phyloP scores from a whole-genome alignment of 192 early-diverging fungal species.

The Funneliformis geosporum region DNA sequence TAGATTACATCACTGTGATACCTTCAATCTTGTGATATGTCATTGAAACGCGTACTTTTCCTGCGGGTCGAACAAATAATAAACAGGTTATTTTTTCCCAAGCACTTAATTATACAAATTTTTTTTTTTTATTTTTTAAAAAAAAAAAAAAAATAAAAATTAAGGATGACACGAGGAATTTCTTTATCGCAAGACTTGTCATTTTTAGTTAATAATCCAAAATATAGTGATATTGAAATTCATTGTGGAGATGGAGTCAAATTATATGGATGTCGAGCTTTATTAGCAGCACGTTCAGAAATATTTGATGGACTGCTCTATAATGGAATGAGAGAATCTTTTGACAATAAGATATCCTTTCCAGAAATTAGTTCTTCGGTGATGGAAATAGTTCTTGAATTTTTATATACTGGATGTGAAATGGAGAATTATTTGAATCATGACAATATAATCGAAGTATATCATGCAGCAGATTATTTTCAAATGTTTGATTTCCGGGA shows the following conservation, averaged over 20 bases:
- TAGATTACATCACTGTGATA: too few relatives aligned
- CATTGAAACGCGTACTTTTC: too few relatives aligned
- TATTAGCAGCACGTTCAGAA: constrained; percentile 11
- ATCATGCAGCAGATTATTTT: constrained; percentile 12
- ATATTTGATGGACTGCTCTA: constrained; percentile 13
- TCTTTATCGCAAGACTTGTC: background rate
- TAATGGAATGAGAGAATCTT: constrained; percentile 25
- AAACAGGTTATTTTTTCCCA: too few relatives aligned
- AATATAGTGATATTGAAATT: background rate
- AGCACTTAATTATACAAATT: too few relatives aligned
- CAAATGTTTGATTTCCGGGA: background rate
- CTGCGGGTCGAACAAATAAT: too few relatives aligned
- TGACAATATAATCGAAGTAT: background rate
- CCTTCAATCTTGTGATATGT: too few relatives aligned
- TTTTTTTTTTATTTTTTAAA: too few relatives aligned
- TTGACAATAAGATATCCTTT: constrained; percentile 5
- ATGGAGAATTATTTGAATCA: background rate
- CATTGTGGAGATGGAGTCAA: background rate
- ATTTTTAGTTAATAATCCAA: background rate
- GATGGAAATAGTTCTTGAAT: background rate
- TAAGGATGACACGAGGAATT: too few relatives aligned
- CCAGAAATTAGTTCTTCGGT: background rate
- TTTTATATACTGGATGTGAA: constrained; percentile 1
- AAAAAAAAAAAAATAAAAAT: too few relatives aligned
- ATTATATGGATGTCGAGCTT: background rate